These are phyloP conservation scores for Coniferiporia weirii DNA, from an alignment of 1,284 basidiomycete species.

Conservation along the genomic window DNA sequence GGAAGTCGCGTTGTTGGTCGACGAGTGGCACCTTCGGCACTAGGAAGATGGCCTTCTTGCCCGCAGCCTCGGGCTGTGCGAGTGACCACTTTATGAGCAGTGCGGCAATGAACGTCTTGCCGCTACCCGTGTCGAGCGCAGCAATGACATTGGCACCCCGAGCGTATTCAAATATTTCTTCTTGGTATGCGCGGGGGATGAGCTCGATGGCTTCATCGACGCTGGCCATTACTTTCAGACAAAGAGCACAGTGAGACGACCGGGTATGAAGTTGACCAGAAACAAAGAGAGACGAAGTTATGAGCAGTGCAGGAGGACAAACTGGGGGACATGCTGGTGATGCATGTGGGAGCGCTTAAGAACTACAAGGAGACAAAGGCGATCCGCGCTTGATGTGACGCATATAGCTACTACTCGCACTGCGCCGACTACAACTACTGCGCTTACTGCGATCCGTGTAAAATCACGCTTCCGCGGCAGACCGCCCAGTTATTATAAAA, in stretches of 20 bases:
- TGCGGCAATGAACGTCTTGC: slow-evolving; percentile 80
- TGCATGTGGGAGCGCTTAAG: not conserved
- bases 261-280: not conserved
- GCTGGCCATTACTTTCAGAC: not conserved
- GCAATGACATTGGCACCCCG: slow-evolving; percentile 70
- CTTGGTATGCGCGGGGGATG: slow-evolving; percentile 56
- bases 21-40: slow-evolving; percentile 80
- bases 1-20: slow-evolving; percentile 70
- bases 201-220: slow-evolving; percentile 21
- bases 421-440: not conserved
- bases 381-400: not conserved
- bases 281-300: not conserved
- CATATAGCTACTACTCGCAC: slow-evolving; percentile 4
- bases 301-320: not conserved
- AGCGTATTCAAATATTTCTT: slow-evolving; percentile 73
- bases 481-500: not conserved
- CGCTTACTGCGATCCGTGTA: slow-evolving; percentile 8
- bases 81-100: slow-evolving; percentile 73
- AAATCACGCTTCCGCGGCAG: slow-evolving; percentile 1
- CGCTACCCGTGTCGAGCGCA: slow-evolving; percentile 71
- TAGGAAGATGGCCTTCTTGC: slow-evolving; percentile 63
- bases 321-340: too few relatives aligned
- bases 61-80: slow-evolving; percentile 39
- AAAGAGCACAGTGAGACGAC: not conserved
- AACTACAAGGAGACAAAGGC: not conserved